Evolutionary conservation across 176 grass and related monocot species (phyloP).

Genomic region (Alloteropsis semialata): DNA sequence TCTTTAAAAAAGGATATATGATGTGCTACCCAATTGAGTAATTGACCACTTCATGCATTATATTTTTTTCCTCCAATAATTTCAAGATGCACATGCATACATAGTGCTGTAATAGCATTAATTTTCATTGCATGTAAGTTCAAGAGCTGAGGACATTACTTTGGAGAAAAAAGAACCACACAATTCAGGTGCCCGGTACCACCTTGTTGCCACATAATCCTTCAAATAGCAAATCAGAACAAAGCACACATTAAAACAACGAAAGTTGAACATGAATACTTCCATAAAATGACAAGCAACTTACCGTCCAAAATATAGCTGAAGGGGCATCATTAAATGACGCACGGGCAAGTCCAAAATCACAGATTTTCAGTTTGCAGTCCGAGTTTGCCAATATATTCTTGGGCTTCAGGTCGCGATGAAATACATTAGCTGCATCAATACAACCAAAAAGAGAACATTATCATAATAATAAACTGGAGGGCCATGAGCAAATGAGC

Average conservation of each 20-base stretch:
- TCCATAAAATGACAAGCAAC: constrained; percentile 12
- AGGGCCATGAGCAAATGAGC: neutral
- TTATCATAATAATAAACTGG: constrained; percentile 25
- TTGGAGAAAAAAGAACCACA: constrained; percentile 99
- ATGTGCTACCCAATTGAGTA: neutral
- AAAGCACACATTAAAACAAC: constrained; percentile 13
- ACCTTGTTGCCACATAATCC: constrained; percentile 99
- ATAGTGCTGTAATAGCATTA: neutral
- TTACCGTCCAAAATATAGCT: constrained; percentile 99
- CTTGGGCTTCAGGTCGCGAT: constrained; percentile 91
- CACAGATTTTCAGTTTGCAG: constrained; percentile 93
- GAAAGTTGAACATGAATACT: constrained; percentile 6
- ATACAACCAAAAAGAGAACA: constrained; percentile 22
- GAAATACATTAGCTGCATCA: constrained; percentile 91
- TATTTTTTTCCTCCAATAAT: too few relatives aligned
- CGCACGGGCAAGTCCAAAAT: constrained; percentile 93
- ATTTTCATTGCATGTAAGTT: neutral
- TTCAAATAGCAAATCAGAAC: constrained; percentile 32
- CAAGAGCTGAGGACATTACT: constrained; percentile 42
- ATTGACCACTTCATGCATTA: neutral
- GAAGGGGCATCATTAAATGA: constrained; percentile 97
- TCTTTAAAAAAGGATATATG: neutral
- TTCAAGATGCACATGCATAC: neutral
- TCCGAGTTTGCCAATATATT: constrained; percentile 96
- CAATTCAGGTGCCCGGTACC: constrained; percentile 98